phyloP scores from a whole-genome alignment of 805 yeast species.

The Saccharomyces paradoxus region DNA sequence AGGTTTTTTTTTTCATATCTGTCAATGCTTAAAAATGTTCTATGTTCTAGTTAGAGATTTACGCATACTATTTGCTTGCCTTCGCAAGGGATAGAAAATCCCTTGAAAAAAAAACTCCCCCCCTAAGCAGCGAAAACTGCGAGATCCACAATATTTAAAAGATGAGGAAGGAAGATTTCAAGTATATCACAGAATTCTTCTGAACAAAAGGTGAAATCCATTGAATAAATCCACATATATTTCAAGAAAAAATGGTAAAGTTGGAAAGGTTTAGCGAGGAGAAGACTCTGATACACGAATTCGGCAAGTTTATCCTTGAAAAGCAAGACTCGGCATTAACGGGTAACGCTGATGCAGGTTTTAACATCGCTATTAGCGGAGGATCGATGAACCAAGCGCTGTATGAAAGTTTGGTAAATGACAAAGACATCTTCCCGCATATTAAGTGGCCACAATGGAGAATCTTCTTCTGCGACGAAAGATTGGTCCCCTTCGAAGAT shows the following conservation, averaged over 20 bases:
- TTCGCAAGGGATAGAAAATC: not conserved
- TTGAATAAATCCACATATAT: not conserved
- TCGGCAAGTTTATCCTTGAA: slow-evolving; percentile 52
- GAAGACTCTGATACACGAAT: slow-evolving; percentile 50
- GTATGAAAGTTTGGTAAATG: slow-evolving; percentile 54
- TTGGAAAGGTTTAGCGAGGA: slow-evolving; percentile 40
- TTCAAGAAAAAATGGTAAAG: slow-evolving; percentile 21
- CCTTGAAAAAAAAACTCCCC: not conserved
- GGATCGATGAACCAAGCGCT: slow-evolving; percentile 73
- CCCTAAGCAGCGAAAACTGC: not conserved
- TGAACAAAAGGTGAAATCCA: not conserved
- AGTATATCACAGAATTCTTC: not conserved
- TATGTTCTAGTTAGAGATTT: not conserved
- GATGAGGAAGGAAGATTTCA: not conserved
- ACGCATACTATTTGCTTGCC: not conserved
- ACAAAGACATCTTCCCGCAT: slow-evolving; percentile 34
- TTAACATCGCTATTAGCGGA: slow-evolving; percentile 77
- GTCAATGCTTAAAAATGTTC: not conserved
- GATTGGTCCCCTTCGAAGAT: slow-evolving; percentile 73
- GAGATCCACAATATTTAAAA: not conserved
- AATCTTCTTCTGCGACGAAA: slow-evolving; percentile 79
- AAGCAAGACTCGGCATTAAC: slow-evolving; percentile 53
- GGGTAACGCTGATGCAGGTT: slow-evolving; percentile 30
- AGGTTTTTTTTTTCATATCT: not conserved
- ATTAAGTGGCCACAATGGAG: slow-evolving; percentile 68